These are phyloP conservation scores for Narthecium ossifragum DNA, from an alignment of 106 monocot genomes.

Conservation along the genomic window DNA sequence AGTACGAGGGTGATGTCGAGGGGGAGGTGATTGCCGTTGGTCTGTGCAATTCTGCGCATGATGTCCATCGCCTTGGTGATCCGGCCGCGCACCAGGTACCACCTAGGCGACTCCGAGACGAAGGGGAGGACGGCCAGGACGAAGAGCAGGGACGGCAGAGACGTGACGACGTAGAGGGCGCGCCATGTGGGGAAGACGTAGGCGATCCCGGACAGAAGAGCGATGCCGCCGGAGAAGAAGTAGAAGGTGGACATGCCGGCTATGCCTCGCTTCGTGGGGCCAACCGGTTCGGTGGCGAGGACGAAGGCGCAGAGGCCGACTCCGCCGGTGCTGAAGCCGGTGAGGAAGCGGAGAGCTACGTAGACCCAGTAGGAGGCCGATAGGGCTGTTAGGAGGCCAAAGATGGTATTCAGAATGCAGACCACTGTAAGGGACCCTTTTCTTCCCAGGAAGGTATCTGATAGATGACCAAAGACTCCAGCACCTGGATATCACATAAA, in stretches of 20 bases:
- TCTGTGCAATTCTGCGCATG: constrained; percentile 38
- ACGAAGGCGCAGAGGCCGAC: constrained; percentile 84
- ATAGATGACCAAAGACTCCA: constrained; percentile 81
- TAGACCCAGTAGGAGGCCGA: constrained; percentile 59
- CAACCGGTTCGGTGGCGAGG: constrained; percentile 89
- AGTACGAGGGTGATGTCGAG: constrained; percentile 25
- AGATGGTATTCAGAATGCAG: constrained; percentile 48
- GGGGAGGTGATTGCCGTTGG: constrained; percentile 35
- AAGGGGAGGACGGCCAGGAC: constrained; percentile 54
- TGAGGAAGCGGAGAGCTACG: constrained; percentile 61
- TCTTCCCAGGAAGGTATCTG: constrained; percentile 77
- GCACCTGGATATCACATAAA: constrained; percentile 41
- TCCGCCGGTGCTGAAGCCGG: constrained; percentile 79
- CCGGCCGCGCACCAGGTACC: constrained; percentile 72
- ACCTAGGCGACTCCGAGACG: constrained; percentile 79
- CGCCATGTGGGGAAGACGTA: constrained; percentile 62
- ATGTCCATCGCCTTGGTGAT: constrained; percentile 36
- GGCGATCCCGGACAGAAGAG: constrained; percentile 47
- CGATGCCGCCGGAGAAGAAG: constrained; percentile 87
- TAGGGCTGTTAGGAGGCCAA: constrained; percentile 72
- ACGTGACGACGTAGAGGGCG: constrained; percentile 51
- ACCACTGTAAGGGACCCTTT: constrained; percentile 57
- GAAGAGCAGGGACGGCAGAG: constrained; percentile 72
- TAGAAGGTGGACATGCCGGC: constrained; percentile 94
- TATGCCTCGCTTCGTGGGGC: constrained; percentile 50